These are phyloP conservation scores for Fusarium tricinctum DNA, from an alignment of 2,329 filamentous ascomycete species.

Conservation along the genomic window DNA sequence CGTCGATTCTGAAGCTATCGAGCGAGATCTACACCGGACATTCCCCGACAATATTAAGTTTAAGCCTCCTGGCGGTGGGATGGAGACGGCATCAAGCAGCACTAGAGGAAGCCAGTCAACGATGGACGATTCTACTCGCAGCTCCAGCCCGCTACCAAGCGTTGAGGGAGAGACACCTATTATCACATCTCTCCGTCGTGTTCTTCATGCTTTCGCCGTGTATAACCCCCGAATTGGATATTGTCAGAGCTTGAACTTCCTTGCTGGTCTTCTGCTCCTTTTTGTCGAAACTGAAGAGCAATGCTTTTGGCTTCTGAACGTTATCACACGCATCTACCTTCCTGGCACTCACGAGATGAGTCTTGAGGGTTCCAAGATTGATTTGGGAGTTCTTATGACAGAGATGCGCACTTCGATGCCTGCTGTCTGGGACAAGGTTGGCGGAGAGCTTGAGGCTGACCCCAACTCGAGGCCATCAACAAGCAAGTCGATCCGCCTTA, in stretches of 20 bases:
- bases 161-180: conserved; percentile 77
- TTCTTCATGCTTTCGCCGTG: conserved; percentile 89
- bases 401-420: conserved; percentile 86
- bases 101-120: conserved; percentile 56
- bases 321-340: conserved; percentile 89
- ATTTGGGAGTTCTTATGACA: conserved; percentile 93
- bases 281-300: conserved; percentile 93
- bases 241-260: conserved; percentile 95
- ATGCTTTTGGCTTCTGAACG: conserved; percentile 91
- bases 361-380: conserved; percentile 91
- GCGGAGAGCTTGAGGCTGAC: conserved; percentile 76
- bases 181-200: conserved; percentile 83
- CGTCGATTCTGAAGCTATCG: conserved; percentile 88
- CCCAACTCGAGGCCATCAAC: conserved; percentile 56
- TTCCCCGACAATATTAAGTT: conserved; percentile 96
- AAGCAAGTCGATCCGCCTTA: conserved; percentile 54
- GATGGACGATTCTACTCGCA: conserved; percentile 52
- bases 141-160: conserved; percentile 54
- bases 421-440: conserved; percentile 88
- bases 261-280: conserved; percentile 88
- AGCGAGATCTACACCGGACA: conserved; percentile 91
- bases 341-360: conserved; percentile 93
- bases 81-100: conserved; percentile 53
- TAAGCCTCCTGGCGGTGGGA: conserved; percentile 69
- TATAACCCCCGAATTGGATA: conserved; percentile 95